Percentiles rank a stretch among this genome's conserved stretches.
Evolutionary conservation across 257 asterid species (phyloP).

Genomic region (Solanum appendiculatum): DNA sequence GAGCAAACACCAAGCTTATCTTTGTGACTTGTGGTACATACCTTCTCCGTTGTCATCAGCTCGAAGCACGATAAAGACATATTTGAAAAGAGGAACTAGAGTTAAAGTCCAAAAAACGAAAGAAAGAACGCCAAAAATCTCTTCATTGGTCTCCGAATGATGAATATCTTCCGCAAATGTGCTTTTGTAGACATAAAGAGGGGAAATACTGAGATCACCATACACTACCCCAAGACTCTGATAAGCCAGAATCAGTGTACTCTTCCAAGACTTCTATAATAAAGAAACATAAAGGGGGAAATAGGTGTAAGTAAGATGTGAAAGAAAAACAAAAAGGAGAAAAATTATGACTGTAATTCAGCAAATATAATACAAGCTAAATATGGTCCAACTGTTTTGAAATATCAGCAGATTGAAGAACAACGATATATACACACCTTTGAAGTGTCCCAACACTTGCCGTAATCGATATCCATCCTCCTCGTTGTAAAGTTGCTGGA

Average conservation of each 20-base stretch:
- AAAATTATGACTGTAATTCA: neutral
- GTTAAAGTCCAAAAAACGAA: slow-evolving; percentile 95
- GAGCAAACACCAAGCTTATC: neutral
- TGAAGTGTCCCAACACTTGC: slow-evolving; percentile 52
- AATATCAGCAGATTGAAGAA: neutral
- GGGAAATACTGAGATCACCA: slow-evolving; percentile 96
- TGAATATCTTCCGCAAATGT: slow-evolving; percentile 96
- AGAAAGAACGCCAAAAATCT: slow-evolving; percentile 87
- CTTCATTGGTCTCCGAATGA: slow-evolving; percentile 90
- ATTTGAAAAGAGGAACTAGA: slow-evolving; percentile 80
- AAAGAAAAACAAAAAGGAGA: neutral
- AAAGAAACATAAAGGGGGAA: neutral
- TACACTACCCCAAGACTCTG: slow-evolving; percentile 97
- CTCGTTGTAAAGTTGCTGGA: slow-evolving; percentile 5
- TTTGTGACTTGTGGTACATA: slow-evolving; percentile 5
- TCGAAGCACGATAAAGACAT: slow-evolving; percentile 79
- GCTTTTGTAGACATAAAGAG: slow-evolving; percentile 91
- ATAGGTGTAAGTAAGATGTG: neutral
- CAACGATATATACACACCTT: slow-evolving; percentile 35
- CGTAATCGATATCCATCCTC: slow-evolving; percentile 57
- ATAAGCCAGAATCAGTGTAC: slow-evolving; percentile 74
- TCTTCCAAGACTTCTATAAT: slow-evolving; percentile 68
- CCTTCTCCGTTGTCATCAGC: slow-evolving; percentile 99
- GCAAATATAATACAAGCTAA: neutral
- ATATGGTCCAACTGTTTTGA: neutral